Evolutionary conservation across 768 basidiomycete species (phyloP).

Genomic region (Pulveroboletus sp.): DNA sequence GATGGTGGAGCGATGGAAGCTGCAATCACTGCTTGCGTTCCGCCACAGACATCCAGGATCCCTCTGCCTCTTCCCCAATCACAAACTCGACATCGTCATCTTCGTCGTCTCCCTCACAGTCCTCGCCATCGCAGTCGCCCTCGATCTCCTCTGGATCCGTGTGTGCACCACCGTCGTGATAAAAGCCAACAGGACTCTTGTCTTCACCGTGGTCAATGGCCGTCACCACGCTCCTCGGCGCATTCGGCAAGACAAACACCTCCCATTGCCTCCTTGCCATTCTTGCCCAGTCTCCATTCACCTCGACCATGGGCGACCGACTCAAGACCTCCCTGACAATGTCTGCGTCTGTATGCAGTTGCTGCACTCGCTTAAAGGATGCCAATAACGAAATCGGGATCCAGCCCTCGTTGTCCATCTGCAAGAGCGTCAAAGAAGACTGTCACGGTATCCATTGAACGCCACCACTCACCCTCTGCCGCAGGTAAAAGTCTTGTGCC

Average conservation of each 20-base stretch:
- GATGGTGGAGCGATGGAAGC: not conserved
- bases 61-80: slow-evolving; percentile 48
- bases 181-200: not conserved
- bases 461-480: slow-evolving; percentile 59
- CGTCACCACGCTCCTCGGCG: slow-evolving; percentile 42
- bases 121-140: slow-evolving; percentile 33
- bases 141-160: slow-evolving; percentile 12
- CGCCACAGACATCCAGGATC: slow-evolving; percentile 33
- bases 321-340: slow-evolving; percentile 69
- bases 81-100: slow-evolving; percentile 81
- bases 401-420: slow-evolving; percentile 94
- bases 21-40: slow-evolving; percentile 26
- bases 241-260: slow-evolving; percentile 57
- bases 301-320: slow-evolving; percentile 68
- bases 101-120: slow-evolving; percentile 48
- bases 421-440: not conserved
- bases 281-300: slow-evolving; percentile 65
- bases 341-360: slow-evolving; percentile 55
- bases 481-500: slow-evolving; percentile 81
- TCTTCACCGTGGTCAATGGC: not conserved
- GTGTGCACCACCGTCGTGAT: not conserved
- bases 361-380: slow-evolving; percentile 82
- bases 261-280: slow-evolving; percentile 61
- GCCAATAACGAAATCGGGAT: slow-evolving; percentile 78
- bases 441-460: not conserved